Percentiles rank a stretch among this genome's conserved stretches.
These are phyloP conservation scores for Grigorovia yakushimaensis DNA, from an alignment of 805 yeast species.

Conservation along the genomic window DNA sequence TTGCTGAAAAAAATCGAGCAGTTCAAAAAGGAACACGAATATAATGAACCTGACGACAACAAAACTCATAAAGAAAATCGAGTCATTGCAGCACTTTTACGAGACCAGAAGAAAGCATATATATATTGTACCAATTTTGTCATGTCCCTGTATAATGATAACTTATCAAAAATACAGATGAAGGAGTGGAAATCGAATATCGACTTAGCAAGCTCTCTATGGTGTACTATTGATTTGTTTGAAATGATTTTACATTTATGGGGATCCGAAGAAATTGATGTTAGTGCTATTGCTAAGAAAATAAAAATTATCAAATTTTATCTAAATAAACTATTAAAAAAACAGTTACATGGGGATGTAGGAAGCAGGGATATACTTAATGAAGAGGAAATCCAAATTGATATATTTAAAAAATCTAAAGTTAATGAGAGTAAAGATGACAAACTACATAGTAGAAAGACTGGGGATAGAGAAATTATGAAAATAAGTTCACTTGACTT, in stretches of 20 bases:
- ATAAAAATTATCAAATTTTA: constrained; percentile 24
- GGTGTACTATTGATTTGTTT: constrained; percentile 27
- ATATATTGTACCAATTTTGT: constrained; percentile 50
- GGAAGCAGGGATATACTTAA: neutral
- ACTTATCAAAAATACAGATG: constrained; percentile 39
- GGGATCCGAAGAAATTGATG: constrained; percentile 9
- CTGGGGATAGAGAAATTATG: too few species aligned
- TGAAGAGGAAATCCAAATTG: neutral
- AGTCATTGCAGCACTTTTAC: constrained; percentile 34
- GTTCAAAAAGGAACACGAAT: constrained; percentile 27
- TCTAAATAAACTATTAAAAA: constrained; percentile 18
- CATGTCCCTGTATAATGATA: constrained; percentile 43
- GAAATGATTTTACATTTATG: constrained; percentile 16
- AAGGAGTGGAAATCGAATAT: constrained; percentile 29
- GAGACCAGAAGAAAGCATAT: constrained; percentile 49
- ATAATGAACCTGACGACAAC: constrained; percentile 12
- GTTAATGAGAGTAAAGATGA: too few species aligned
- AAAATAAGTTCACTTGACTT: too few species aligned
- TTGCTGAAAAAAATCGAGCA: constrained; percentile 66
- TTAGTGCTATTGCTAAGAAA: constrained; percentile 12
- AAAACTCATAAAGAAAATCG: constrained; percentile 27
- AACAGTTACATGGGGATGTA: constrained; percentile 12
- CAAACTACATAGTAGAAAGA: too few species aligned
- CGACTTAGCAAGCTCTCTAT: constrained; percentile 19
- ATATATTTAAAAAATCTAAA: too few species aligned